Conservation (phyloP, 257 asterid species). For the Fraxinus americana region DNA sequence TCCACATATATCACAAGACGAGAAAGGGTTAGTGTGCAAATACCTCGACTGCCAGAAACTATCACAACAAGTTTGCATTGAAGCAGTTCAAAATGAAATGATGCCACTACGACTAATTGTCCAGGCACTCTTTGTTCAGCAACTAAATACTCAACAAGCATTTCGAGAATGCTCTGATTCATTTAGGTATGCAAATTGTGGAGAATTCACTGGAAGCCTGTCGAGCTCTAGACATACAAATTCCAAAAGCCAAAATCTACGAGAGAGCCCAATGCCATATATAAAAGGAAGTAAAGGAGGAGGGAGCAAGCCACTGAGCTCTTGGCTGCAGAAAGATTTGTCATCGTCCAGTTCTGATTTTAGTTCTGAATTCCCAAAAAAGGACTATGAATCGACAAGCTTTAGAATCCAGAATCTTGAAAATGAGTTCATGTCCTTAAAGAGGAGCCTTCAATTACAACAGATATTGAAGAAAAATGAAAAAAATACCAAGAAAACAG, state of each 20-base stretch:
- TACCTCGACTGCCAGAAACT: slow-evolving; percentile 72
- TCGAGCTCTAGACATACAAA: slow-evolving; percentile 53
- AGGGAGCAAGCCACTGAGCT: slow-evolving; percentile 38
- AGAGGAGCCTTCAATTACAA: slow-evolving; percentile 47
- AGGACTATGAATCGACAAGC: slow-evolving; percentile 65
- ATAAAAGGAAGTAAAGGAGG: slow-evolving; percentile 40
- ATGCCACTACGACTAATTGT: slow-evolving; percentile 76
- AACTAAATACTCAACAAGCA: slow-evolving; percentile 68
- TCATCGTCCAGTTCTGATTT: slow-evolving; percentile 25
- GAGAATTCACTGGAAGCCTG: slow-evolving; percentile 51
- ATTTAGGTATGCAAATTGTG: slow-evolving; percentile 45
- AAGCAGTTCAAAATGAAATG: slow-evolving; percentile 68
- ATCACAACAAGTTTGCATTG: slow-evolving; percentile 61
- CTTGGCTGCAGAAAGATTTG: slow-evolving; percentile 46
- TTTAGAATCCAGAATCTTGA: slow-evolving; percentile 73
- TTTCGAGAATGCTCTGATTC: slow-evolving; percentile 65
- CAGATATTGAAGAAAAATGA: slow-evolving; percentile 39
- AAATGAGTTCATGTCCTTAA: slow-evolving; percentile 56
- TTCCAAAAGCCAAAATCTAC: slow-evolving; percentile 47
- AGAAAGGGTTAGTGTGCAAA: slow-evolving; percentile 60
- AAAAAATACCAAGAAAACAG: slow-evolving; percentile 26
- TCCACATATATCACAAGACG: slow-evolving; percentile 59
- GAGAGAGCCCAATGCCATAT: slow-evolving; percentile 40
- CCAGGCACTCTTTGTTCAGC: slow-evolving; percentile 81
- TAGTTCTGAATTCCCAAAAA: slow-evolving; percentile 40